phyloP scores from a whole-genome alignment of 352 stramenopile genomes.

The Pythium aquatile region DNA sequence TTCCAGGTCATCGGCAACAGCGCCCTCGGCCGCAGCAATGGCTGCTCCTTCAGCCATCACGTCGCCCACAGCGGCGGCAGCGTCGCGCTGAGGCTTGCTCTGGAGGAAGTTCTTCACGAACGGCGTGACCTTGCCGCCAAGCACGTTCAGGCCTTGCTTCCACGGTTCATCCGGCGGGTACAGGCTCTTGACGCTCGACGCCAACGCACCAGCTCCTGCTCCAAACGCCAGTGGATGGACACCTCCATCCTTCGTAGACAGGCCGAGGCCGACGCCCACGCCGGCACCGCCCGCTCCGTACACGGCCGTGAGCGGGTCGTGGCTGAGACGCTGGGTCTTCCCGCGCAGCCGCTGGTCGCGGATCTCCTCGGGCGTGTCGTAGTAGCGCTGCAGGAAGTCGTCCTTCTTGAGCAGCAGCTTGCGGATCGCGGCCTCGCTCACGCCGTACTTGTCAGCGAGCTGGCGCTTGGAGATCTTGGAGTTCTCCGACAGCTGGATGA shows the following conservation, averaged over 20 bases:
- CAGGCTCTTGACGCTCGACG: slow-evolving; percentile 35
- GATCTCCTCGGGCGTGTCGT: slow-evolving; percentile 75
- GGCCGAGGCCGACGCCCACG: neutral
- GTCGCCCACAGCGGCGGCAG: neutral
- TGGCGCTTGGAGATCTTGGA: slow-evolving; percentile 77
- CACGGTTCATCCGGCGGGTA: slow-evolving; percentile 70
- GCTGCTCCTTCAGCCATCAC: slow-evolving; percentile 6
- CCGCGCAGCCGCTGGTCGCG: slow-evolving; percentile 69
- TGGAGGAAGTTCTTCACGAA: slow-evolving; percentile 65
- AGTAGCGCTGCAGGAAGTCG: slow-evolving; percentile 76
- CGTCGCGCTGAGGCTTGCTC: slow-evolving; percentile 21
- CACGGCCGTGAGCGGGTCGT: slow-evolving; percentile 25
- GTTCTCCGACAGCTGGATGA: slow-evolving; percentile 82
- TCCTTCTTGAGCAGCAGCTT: slow-evolving; percentile 83
- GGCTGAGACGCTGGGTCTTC: slow-evolving; percentile 42
- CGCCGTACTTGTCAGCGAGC: slow-evolving; percentile 71
- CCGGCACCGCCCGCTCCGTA: slow-evolving; percentile 9
- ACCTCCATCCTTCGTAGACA: neutral
- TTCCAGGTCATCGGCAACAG: slow-evolving; percentile 8
- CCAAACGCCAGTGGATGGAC: neutral
- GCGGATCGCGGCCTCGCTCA: slow-evolving; percentile 77
- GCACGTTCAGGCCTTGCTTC: slow-evolving; percentile 54
- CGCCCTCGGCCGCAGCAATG: slow-evolving; percentile 19
- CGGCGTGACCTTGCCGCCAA: slow-evolving; percentile 52
- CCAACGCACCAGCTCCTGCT: neutral